Conservation (phyloP, 768 basidiomycete genomes). For the Rhodocollybia butyracea region DNA sequence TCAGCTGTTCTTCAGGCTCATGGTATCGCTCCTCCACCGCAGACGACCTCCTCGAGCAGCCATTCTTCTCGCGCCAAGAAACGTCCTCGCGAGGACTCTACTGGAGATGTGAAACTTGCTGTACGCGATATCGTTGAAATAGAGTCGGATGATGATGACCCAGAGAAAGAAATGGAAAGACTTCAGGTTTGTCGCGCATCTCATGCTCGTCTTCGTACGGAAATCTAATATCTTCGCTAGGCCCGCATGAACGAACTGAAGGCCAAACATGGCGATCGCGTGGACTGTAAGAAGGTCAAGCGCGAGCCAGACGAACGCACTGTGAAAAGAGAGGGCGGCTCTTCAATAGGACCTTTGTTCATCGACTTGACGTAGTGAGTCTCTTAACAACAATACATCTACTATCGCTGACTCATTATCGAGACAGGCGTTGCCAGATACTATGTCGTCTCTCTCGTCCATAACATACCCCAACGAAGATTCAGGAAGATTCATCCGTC, state of each 20-base stretch:
- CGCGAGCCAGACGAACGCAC: not conserved
- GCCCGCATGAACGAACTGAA: not conserved
- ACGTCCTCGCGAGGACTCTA: not conserved
- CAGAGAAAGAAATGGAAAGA: not conserved
- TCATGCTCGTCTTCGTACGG: not conserved
- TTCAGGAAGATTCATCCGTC: no score
- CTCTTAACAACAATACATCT: no score
- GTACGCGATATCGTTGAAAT: not conserved
- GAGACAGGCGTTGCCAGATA: no score
- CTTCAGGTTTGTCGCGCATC: not conserved
- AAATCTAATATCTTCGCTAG: not conserved
- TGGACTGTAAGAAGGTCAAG: conserved; percentile 1
- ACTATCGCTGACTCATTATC: no score
- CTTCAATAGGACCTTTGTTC: not conserved
- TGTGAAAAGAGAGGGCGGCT: not conserved
- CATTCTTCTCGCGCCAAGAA: not conserved
- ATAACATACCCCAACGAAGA: no score
- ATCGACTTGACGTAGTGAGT: not conserved
- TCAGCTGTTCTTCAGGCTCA: not conserved
- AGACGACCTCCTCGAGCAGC: not conserved
- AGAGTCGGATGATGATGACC: not conserved
- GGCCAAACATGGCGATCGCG: not conserved
- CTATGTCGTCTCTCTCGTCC: no score
- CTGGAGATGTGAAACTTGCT: not conserved
- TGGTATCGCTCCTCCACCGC: not conserved